Base-by-base conservation (phyloP, 2,329 filamentous ascomycete genomes). In the Fusarium haematococcum region DNA sequence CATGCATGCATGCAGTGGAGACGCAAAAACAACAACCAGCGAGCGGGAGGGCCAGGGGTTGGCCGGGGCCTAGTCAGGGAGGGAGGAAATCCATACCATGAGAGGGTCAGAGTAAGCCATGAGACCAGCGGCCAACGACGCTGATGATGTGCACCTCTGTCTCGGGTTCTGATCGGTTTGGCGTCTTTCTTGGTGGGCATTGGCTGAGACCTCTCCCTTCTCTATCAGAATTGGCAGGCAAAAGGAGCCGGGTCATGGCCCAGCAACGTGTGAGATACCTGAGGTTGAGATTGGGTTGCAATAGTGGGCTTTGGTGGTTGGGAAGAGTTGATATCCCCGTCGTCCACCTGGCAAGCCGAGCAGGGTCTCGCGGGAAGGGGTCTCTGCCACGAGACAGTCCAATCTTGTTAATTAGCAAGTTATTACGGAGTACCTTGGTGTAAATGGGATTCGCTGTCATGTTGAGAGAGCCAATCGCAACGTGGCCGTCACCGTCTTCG, bases 211-310 rank as follows among this genome's bases (percentile, higher is more conserved):
- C 30, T 67, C 54, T 67, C 63, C 69, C 58, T 70, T 63, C 10
- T 52, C n/a, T 13, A 16, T 27, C 14, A 43, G 27, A 35, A 30
- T 32, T 27, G 32, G 9, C 52, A 57, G 33, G 20, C 45, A 41
- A 37, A 37, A 35, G 16, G 35, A 32, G 27, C 27, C 48, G 48
- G 16, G n/a, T 11, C n/a, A 32, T 56, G n/a, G 14, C 35, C 43
- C 41, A 48, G 39, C 41, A 23, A 39, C 58, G 58, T 45, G 41
- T 37, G 43, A 50, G 48, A n/a, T 62, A 62, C 60, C 33, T 37
- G 45, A 63, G 43, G 52, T 37, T 67, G 61, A 75, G 58, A 75
- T 76, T 76, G 64, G 61, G 67, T 71, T 75, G 59, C 52, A 64
- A 70, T 50, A 62, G 50, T 54, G 27, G 58, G 57, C 33, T 60